phyloP scores from a whole-genome alignment of 129 eudicot genomes.

The Saposhnikovia divaricata region DNA sequence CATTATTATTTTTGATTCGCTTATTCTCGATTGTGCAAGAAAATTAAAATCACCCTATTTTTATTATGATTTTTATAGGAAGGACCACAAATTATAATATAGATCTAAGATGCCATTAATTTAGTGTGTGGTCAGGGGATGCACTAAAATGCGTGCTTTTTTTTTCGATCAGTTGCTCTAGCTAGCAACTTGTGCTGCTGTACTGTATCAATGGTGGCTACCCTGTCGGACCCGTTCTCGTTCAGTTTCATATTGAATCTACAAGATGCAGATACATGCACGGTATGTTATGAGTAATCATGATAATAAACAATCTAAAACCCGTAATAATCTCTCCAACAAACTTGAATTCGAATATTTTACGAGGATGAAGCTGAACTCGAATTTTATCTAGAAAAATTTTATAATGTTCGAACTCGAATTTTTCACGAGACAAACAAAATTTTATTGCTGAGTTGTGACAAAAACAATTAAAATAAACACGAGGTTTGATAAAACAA shows the following conservation, averaged over 20 bases:
- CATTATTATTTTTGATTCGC: neutral
- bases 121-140: neutral
- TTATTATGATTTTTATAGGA: neutral
- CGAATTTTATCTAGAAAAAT: no score
- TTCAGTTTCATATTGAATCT: neutral
- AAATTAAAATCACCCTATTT: neutral
- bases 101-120: neutral
- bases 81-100: neutral
- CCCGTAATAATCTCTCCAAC: no score
- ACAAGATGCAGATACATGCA: neutral
- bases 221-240: neutral
- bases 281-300: no score
- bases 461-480: no score
- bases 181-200: neutral
- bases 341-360: no score
- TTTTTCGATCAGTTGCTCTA: neutral
- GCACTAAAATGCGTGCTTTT: neutral
- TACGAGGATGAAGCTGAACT: no score
- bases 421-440: no score
- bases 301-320: no score
- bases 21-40: neutral
- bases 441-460: no score
- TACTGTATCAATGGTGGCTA: constrained; percentile 6
- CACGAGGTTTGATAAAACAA: no score
- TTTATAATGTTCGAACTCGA: no score